These are phyloP conservation scores for Talaromyces marneffei DNA, from an alignment of 2,329 filamentous ascomycete species.

Conservation along the genomic window DNA sequence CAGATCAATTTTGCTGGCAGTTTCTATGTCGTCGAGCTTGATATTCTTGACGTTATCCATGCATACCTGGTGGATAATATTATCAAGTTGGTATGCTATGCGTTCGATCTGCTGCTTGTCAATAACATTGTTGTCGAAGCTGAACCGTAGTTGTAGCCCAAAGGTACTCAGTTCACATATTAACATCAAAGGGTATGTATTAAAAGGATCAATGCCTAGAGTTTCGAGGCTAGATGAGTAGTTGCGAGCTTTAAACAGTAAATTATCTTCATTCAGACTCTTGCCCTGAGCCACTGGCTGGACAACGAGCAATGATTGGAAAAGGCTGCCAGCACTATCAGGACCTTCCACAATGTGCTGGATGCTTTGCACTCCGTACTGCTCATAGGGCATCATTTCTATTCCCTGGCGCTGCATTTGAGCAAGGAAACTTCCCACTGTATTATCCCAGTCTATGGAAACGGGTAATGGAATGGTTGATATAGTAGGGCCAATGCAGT, in stretches of 20 bases:
- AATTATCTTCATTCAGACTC: not conserved
- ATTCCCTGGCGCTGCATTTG: slow-evolving; percentile 49
- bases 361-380: slow-evolving; percentile 8
- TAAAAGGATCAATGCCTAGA: slow-evolving; percentile 23
- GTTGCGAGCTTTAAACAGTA: slow-evolving; percentile 37
- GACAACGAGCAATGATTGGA: slow-evolving; percentile 36
- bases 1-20: not conserved
- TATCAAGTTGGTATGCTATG: not conserved
- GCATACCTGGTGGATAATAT: not conserved
- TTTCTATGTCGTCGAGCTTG: not conserved
- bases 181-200: slow-evolving; percentile 54
- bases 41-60: not conserved
- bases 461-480: slow-evolving; percentile 36
- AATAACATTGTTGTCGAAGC: slow-evolving; percentile 54
- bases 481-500: slow-evolving; percentile 22
- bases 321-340: slow-evolving; percentile 29
- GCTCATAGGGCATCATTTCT: slow-evolving; percentile 40
- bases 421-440: slow-evolving; percentile 45
- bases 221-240: slow-evolving; percentile 50
- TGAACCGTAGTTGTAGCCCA: slow-evolving; percentile 52
- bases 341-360: slow-evolving; percentile 18
- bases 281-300: slow-evolving; percentile 10
- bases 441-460: slow-evolving; percentile 25
- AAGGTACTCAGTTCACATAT: slow-evolving; percentile 51
- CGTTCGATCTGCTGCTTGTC: slow-evolving; percentile 37